A percentile compares a stretch with the other conserved stretches of the same genome.
These are phyloP conservation scores for Aspergillus fumigatus DNA, from an alignment of 2,329 filamentous ascomycete species.

Conservation along the genomic window DNA sequence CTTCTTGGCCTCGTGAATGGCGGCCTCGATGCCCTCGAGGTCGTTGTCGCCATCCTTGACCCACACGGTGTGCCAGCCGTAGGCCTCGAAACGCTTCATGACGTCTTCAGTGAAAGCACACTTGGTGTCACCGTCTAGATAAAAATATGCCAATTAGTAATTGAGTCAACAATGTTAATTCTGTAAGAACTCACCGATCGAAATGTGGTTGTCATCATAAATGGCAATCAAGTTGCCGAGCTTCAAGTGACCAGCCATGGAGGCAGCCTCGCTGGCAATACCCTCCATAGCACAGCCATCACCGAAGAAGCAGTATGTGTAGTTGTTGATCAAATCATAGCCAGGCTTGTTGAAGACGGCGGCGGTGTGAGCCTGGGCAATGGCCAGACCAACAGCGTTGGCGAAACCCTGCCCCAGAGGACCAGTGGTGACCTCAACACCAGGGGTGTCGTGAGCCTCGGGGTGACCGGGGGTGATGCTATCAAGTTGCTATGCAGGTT, in stretches of 20 bases:
- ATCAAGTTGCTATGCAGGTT: slow-evolving; percentile 54
- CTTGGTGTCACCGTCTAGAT: slow-evolving; percentile 84
- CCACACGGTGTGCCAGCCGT: slow-evolving; percentile 87
- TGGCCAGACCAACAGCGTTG: slow-evolving; percentile 96
- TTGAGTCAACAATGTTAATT: not conserved
- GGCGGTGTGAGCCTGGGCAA: slow-evolving; percentile 87
- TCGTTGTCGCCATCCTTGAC: slow-evolving; percentile 88
- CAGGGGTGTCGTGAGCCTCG: slow-evolving; percentile 92
- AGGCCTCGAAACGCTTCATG: slow-evolving; percentile 87
- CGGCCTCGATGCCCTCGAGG: slow-evolving; percentile 79
- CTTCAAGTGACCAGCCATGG: slow-evolving; percentile 91
- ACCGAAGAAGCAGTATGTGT: slow-evolving; percentile 95
- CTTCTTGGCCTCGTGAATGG: slow-evolving; percentile 76
- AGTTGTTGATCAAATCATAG: slow-evolving; percentile 87
- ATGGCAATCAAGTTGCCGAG: slow-evolving; percentile 95
- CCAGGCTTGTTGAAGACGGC: slow-evolving; percentile 95
- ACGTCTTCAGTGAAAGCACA: slow-evolving; percentile 97
- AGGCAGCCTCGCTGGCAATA: slow-evolving; percentile 87
- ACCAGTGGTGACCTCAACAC: slow-evolving; percentile 96
- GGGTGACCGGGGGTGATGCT: slow-evolving; percentile 93
- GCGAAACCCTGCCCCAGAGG: slow-evolving; percentile 95
- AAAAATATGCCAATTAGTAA: not conserved
- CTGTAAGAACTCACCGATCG: slow-evolving; percentile 53
- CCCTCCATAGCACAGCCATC: slow-evolving; percentile 99
- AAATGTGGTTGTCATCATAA: slow-evolving; percentile 99